Conservation (phyloP, 129 eudicot genomes). For the Smallanthus sonchifolius region DNA sequence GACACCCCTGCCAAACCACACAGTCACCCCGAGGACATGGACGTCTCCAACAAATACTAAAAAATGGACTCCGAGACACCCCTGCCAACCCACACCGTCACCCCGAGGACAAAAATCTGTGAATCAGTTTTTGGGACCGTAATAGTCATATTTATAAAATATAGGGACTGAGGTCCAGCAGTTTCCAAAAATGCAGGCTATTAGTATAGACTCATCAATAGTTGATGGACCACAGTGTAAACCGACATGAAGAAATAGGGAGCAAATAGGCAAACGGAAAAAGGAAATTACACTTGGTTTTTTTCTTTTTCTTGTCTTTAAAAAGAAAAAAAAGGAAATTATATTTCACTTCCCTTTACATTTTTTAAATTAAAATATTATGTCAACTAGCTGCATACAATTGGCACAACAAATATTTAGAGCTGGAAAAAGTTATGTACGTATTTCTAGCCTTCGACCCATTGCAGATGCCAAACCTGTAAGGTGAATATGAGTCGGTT, state of each 20-base stretch:
- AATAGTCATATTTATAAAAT: background rate
- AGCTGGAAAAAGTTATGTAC: no score
- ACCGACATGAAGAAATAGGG: constrained; percentile 16
- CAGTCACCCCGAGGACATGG: no score
- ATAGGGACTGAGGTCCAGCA: background rate
- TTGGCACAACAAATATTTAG: background rate
- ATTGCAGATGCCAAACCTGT: no score
- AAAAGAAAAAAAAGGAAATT: background rate
- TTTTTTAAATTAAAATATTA: background rate
- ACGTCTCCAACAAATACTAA: no score
- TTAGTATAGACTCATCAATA: background rate
- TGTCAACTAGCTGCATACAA: background rate
- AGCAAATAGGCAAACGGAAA: constrained; percentile 4
- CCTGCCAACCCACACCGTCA: no score
- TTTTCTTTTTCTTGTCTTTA: constrained; percentile 8
- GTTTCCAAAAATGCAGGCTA: background rate
- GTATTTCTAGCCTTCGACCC: no score
- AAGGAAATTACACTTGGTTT: constrained; percentile 7
- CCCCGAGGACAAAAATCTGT: background rate
- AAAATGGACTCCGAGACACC: no score
- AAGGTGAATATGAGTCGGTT: no score
- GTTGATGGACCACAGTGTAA: constrained; percentile 8
- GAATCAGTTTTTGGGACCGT: background rate
- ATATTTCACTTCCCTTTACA: constrained; percentile 3
- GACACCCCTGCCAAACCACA: no score